These are phyloP conservation scores for Boletus bicolor DNA, from an alignment of 768 basidiomycete species.

Conservation along the genomic window DNA sequence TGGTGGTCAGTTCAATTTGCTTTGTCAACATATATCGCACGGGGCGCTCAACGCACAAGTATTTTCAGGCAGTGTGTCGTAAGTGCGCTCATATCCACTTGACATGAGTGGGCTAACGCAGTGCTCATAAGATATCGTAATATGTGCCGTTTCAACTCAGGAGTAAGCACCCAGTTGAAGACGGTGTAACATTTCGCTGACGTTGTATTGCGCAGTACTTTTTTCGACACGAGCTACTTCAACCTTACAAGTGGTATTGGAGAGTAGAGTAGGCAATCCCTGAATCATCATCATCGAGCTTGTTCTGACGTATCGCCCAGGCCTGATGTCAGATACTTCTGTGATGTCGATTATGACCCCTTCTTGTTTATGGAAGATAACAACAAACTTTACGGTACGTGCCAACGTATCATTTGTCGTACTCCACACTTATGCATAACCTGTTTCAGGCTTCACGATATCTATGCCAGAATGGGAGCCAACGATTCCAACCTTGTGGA, in stretches of 20 bases:
- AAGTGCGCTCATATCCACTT: conserved; percentile 13
- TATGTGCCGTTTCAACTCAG: conserved; percentile 77
- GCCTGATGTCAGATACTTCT: conserved; percentile 53
- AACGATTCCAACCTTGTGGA: conserved; percentile 66
- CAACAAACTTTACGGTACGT: conserved; percentile 48
- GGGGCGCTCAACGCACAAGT: background rate
- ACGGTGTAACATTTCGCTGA: background rate
- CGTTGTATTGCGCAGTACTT: conserved; percentile 42
- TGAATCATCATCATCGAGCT: background rate
- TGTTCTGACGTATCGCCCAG: conserved; percentile 18
- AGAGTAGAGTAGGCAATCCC: conserved; percentile 46
- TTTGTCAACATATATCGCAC: background rate
- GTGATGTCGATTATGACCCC: conserved; percentile 49
- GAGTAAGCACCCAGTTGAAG: conserved; percentile 37
- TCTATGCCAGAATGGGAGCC: conserved; percentile 60
- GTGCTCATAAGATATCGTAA: conserved; percentile 52
- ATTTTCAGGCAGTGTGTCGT: conserved; percentile 43
- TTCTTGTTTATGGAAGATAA: conserved; percentile 55
- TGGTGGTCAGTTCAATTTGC: conserved; percentile 37
- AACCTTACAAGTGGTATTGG: conserved; percentile 59
- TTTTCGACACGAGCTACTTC: conserved; percentile 51
- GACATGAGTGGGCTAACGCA: background rate
- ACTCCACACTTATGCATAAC: background rate
- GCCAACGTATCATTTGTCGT: background rate
- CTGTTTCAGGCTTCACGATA: conserved; percentile 52